Conservation (phyloP, 1,284 basidiomycete species). For the Ganoderma sinense region DNA sequence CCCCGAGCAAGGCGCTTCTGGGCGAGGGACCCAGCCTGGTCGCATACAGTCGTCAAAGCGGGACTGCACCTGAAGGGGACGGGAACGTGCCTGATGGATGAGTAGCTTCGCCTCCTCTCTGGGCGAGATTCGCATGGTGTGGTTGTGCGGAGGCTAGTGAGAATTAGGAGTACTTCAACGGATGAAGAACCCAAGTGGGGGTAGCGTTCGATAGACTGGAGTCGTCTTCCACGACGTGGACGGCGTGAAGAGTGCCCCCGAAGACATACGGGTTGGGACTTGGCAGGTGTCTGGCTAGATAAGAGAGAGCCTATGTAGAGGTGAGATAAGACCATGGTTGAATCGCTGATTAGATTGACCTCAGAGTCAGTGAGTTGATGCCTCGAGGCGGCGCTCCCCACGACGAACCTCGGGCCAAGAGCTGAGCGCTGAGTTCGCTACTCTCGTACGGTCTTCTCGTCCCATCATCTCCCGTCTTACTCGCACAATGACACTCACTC, state of each 20-base stretch:
- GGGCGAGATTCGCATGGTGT: slow-evolving; percentile 45
- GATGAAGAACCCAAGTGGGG: neutral
- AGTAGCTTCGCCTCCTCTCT: slow-evolving; percentile 49
- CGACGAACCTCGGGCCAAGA: neutral
- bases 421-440: slow-evolving; percentile 15
- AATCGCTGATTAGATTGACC: slow-evolving; percentile 20
- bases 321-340: slow-evolving; percentile 16
- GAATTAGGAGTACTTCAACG: neutral
- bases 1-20: slow-evolving; percentile 96
- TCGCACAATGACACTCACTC: neutral
- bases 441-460: slow-evolving; percentile 28
- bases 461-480: slow-evolving; percentile 18
- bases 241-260: slow-evolving; percentile 3
- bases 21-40: slow-evolving; percentile 83
- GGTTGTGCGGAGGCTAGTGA: neutral
- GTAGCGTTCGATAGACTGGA: neutral
- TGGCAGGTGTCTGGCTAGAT: neutral
- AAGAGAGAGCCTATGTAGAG: slow-evolving; percentile 2
- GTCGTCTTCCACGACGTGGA: slow-evolving; percentile 16
- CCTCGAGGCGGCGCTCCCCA: slow-evolving; percentile 27
- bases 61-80: neutral
- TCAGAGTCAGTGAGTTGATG: too few species aligned
- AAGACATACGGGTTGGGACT: slow-evolving; percentile 5
- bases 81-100: slow-evolving; percentile 44
- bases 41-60: slow-evolving; percentile 1